Base-by-base conservation (phyloP, 2,329 filamentous ascomycete species). In the Paraphaeosphaeria minitans region DNA sequence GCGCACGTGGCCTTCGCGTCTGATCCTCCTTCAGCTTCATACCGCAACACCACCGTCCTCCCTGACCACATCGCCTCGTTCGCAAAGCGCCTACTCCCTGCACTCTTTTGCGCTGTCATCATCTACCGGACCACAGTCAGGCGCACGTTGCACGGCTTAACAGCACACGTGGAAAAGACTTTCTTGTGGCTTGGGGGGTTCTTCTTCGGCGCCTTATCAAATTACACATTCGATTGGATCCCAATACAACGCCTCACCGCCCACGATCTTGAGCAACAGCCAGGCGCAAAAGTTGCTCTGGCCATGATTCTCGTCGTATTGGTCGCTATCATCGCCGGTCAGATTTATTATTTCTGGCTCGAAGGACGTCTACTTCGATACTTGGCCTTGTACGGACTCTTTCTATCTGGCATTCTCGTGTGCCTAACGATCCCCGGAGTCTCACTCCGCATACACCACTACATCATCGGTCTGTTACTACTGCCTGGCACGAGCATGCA, bases 161-260 rank as follows among this genome's bases (percentile, higher is more conserved):
- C 85, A 0, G 92, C 93, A 0, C 93, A 96, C 69, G 67, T 96
- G 46, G 93, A 97, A 72, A 97, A 96, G 81, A 90, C 92, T 0
- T 75, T 97, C 1, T 81, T 98, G 31, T 98, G 93, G 89, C 82
- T 98, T 1, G 93, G 93, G 0, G 89, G 87, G 13, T 92, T 90
- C 72, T 98, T 95, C 89, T 87, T 97, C 46, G 94, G 93, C 16
- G 89, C 92, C 1, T 79, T 98, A 62, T 93, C 93, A 66, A 98
- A 98, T 75, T 95, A 97, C 76, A 97, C 95, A 0, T 91, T 98
- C 68, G 90, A 92, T 63, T 90, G 91, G 80, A 97, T 98, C 59
- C 95, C 95, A 0, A 95, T 99, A 65, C 87, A 92, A 74, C 88
- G 95, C 4, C 84, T 99, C 16, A 97, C 90, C 10, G 87, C 88